Evolutionary conservation across 2,329 filamentous ascomycete species (phyloP).

Genomic region (Diplodia sapinea): DNA sequence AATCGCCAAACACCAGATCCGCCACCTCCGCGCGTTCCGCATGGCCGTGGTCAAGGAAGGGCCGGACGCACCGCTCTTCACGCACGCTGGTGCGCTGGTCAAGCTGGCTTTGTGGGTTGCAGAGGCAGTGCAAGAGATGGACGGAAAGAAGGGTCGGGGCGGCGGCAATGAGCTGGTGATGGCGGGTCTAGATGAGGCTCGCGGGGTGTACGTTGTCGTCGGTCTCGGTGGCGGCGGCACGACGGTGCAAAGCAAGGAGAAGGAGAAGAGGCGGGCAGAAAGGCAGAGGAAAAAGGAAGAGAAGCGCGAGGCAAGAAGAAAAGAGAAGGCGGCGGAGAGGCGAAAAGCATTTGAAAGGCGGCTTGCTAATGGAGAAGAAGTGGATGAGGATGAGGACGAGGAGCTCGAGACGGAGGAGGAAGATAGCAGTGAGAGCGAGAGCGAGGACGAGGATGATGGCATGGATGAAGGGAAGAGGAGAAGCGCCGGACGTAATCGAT

Average conservation of each 20-base stretch:
- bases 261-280: conserved; percentile 70
- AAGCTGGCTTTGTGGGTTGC: conserved; percentile 94
- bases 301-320: conserved; percentile 59
- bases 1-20: conserved; percentile 92
- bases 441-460: conserved; percentile 63
- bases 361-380: conserved; percentile 64
- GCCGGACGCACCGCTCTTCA: conserved; percentile 88
- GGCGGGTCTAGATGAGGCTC: conserved; percentile 83
- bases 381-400: conserved; percentile 62
- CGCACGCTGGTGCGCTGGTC: conserved; percentile 87
- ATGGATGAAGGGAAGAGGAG: conserved; percentile 64
- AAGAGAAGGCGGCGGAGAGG: conserved; percentile 66
- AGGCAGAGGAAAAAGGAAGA: conserved; percentile 62
- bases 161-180: conserved; percentile 85
- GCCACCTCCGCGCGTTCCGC: conserved; percentile 88
- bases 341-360: conserved; percentile 48
- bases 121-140: conserved; percentile 88
- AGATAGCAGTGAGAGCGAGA: conserved; percentile 69
- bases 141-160: conserved; percentile 57
- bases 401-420: conserved; percentile 56
- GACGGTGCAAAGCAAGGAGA: conserved; percentile 58
- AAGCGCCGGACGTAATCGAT: conserved; percentile 82
- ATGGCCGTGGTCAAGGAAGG: conserved; percentile 97
- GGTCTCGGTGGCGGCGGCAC: conserved; percentile 88
- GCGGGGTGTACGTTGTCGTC: conserved; percentile 89